A percentile compares a stretch with the other conserved stretches of the same genome.
Evolutionary conservation across 164 flowering plant genomes (phyloP).

Genomic region (Sextonia rubra): DNA sequence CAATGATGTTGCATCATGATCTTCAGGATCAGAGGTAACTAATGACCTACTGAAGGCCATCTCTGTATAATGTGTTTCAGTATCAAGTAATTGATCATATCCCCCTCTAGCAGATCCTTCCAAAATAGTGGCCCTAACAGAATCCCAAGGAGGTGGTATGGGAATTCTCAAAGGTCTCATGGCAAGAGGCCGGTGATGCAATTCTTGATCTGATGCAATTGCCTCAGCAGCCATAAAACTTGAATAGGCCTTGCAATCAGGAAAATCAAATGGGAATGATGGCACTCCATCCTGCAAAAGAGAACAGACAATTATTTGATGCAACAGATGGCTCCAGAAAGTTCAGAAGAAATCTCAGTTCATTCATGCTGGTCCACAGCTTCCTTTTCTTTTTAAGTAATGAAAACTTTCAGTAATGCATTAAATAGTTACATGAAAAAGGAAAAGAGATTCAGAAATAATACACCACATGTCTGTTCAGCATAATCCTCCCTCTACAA

Average conservation of each 20-base stretch:
- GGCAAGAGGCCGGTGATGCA: slow-evolving; percentile 39
- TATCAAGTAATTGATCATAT: slow-evolving; percentile 5
- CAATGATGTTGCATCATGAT: slow-evolving; percentile 5
- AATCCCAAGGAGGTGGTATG: slow-evolving; percentile 65
- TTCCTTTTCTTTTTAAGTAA: no score
- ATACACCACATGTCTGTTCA: no score
- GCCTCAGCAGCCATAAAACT: slow-evolving; percentile 51
- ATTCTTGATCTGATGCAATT: slow-evolving; percentile 27
- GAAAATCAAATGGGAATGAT: slow-evolving; percentile 75
- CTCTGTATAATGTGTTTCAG: slow-evolving; percentile 5
- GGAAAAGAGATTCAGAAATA: no score
- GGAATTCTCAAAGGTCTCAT: slow-evolving; percentile 58
- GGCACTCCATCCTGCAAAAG: slow-evolving; percentile 64
- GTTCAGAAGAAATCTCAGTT: no score
- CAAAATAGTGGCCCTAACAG: slow-evolving; percentile 25
- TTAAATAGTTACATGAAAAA: no score
- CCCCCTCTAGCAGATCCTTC: slow-evolving; percentile 4
- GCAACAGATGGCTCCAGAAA: no score
- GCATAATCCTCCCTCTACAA: no score
- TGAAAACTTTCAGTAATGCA: no score
- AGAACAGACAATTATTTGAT: neutral
- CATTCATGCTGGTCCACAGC: no score
- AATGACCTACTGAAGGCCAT: slow-evolving; percentile 4
- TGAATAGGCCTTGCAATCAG: slow-evolving; percentile 71
- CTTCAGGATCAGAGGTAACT: slow-evolving; percentile 1